Evolutionary conservation across 2,329 filamentous ascomycete genomes (phyloP), one percentile per base, ranked within the genome.

Genomic region (Aspergillus transmontanensis): DNA sequence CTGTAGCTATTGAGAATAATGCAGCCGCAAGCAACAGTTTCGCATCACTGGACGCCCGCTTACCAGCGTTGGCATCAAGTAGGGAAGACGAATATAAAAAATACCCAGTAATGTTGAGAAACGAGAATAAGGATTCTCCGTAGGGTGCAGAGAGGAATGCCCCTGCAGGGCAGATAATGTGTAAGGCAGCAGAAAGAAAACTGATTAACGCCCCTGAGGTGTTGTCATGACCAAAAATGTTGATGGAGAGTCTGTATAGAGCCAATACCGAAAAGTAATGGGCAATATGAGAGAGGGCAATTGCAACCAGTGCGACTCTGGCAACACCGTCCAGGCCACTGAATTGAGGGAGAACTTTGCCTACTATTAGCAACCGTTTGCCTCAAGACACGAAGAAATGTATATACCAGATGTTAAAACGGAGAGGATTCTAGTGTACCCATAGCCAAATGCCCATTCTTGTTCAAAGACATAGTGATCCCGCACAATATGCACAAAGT

Each of bases 91-190:
- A 85, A 74, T 94, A 95, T 55, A 90, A 75, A 34, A 91, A 83
- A 71, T 88, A 89, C 1, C 93, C 95, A 0, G 84, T 69, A 71
- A 97, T 92, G 46, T 90, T 91, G 39, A 97, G 81, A 26, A 91
- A 82, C 0, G 94, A 89, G 76, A 93, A 97, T 0, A 89, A 77
- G 66, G 90, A 88, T 80, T 99, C 95, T 11, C 88, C 85, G 76
- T 95, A 96, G 0, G 94, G 93, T 0, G 94, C 90, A 0, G 90
- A 94, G 21, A 99, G 85, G 74, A 99, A 98, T 2, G 97, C 79
- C 0, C 94, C 94, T 0, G 91, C 95, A 0, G 95, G 94, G 0
- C 92, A 95, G 56, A 98, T 73, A 60, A 96, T 85, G 76, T 98
- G 93, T 56, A 98, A 81, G 19, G 86, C 80, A 3, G 92, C 87